Evolutionary conservation across 2,329 filamentous ascomycete species (phyloP).

Genomic region (Ophiocordyceps camponoti-rufipedis): DNA sequence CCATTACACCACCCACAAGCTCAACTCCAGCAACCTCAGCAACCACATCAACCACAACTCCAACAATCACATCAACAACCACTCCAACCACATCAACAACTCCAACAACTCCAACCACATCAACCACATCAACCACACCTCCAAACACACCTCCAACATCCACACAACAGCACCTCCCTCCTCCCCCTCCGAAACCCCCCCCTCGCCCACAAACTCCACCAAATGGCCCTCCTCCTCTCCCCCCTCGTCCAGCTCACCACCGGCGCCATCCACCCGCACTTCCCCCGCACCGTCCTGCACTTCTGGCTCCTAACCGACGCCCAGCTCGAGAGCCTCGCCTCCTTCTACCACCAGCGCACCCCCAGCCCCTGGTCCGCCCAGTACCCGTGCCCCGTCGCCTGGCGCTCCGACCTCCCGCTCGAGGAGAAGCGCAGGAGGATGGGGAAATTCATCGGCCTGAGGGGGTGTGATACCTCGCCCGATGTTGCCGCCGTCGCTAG

Average conservation of each 20-base stretch:
- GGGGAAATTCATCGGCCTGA: slow-evolving; percentile 55
- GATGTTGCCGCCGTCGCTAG: neutral
- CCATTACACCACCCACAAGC: no score
- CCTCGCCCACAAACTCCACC: slow-evolving; percentile 41
- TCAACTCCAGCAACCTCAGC: neutral
- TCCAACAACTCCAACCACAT: slow-evolving; percentile 6
- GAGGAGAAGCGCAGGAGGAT: slow-evolving; percentile 57
- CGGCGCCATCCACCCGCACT: slow-evolving; percentile 44
- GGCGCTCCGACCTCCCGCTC: slow-evolving; percentile 32
- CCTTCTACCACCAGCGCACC: slow-evolving; percentile 55
- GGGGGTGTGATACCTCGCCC: slow-evolving; percentile 25
- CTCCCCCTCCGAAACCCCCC: slow-evolving; percentile 21
- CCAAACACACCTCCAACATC: slow-evolving; percentile 5
- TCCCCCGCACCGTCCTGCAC: slow-evolving; percentile 47
- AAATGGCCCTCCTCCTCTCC: slow-evolving; percentile 47
- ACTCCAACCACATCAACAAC: neutral
- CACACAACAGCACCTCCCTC: neutral
- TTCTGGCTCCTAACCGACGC: slow-evolving; percentile 58
- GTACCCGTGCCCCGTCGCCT: slow-evolving; percentile 53
- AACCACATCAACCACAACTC: slow-evolving; percentile 1
- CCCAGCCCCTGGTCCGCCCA: slow-evolving; percentile 32
- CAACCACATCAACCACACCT: slow-evolving; percentile 6
- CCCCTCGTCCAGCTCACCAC: slow-evolving; percentile 47
- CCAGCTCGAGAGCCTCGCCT: slow-evolving; percentile 50
- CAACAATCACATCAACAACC: neutral